Percentiles rank a stretch among this genome's conserved stretches.
Conservation (phyloP, 1,139 yeast genomes). For the Debaryomyces fabryi region DNA sequence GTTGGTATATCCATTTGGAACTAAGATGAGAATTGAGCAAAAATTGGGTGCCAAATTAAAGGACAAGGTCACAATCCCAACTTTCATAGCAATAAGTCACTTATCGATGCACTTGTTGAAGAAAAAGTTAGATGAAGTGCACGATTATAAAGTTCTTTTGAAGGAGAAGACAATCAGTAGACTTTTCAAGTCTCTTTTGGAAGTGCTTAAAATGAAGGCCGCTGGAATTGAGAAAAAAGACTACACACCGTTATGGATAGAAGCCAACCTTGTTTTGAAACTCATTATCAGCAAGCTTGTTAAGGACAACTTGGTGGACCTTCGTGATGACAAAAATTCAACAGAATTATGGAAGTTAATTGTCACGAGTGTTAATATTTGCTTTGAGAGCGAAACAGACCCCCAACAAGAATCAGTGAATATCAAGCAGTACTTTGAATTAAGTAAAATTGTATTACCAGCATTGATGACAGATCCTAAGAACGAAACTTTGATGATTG, state of each 20-base stretch:
- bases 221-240: constrained; percentile 32
- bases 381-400: constrained; percentile 35
- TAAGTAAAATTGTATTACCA: constrained; percentile 48
- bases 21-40: constrained; percentile 53
- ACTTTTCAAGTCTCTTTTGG: constrained; percentile 28
- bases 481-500: constrained; percentile 34
- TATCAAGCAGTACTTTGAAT: constrained; percentile 44
- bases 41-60: constrained; percentile 30
- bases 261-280: constrained; percentile 37
- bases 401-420: constrained; percentile 50
- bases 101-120: constrained; percentile 48
- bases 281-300: constrained; percentile 24
- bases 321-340: constrained; percentile 17
- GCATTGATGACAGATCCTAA: constrained; percentile 29
- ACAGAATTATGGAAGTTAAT: constrained; percentile 50
- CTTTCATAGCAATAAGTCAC: constrained; percentile 66
- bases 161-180: constrained; percentile 48
- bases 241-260: constrained; percentile 44
- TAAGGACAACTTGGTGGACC: constrained; percentile 18
- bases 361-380: constrained; percentile 43
- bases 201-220: constrained; percentile 34
- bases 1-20: constrained; percentile 59
- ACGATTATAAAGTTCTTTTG: constrained; percentile 38
- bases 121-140: constrained; percentile 32
- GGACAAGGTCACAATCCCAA: constrained; percentile 54